Evolutionary conservation across 345 rosid species (phyloP), one percentile per base, ranked within the genome.

Genomic region (thale cress (Arabidopsis thaliana)): DNA sequence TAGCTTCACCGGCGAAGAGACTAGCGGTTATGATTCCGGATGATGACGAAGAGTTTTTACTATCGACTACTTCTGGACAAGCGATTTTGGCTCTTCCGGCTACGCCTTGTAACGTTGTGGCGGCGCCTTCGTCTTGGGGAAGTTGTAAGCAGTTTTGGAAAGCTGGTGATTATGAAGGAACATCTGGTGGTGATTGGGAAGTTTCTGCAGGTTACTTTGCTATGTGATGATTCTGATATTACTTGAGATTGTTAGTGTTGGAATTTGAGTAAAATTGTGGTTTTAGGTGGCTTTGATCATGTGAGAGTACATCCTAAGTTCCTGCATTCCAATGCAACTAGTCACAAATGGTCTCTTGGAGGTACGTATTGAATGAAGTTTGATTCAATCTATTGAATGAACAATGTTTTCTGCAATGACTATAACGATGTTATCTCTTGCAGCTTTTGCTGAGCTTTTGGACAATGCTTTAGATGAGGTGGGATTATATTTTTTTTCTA

Each of bases 291-390:
- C 6, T 76, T 90, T 81, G 98, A 94, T 77, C 98, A 83, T 82
- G 97, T 89, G 12, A 82, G 98, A 79, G 98, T 94, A 60, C 98
- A 94, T 85, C 98, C 97, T 40, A 94, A 87, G 75, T 94, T 91
- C 67, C 71, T 94, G 53, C 98, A 94, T 84, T 90, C 97, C 36
- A 94, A 94, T 76, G 98, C 97, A 69, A 94, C 98, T 2, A 90
- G 98, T 78, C 98, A 94, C 74, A 94, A 90, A 71, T 94, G 97
- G 98, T 95, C 97, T 7, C 93, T 94, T 73, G 98, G 98, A 85
- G 98, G 98, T 90, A 81, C 20, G 2, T 41, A 8, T 9, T 5
- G 10, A 25, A 48, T 36, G 14, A 45, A 45, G 8, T 45, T 45
- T 45, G 13, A 8, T 55, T 28, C 12, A 33, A 13, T 12, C 49